These are phyloP conservation scores for Paraphoma chrysanthemicola DNA, from an alignment of 2,329 filamentous ascomycete genomes.

Conservation along the genomic window DNA sequence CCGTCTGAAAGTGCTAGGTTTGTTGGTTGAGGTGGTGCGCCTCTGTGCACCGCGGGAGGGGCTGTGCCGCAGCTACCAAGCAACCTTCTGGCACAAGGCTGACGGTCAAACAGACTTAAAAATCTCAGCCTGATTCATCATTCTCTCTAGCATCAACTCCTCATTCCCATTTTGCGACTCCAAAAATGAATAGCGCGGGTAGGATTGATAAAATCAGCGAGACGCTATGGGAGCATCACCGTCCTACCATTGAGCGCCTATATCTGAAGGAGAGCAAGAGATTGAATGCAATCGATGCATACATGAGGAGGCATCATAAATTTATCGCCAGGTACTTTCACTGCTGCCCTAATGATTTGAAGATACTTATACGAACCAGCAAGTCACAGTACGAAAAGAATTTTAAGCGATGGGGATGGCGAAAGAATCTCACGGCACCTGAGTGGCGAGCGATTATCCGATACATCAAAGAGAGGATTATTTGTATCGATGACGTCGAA, in stretches of 20 bases:
- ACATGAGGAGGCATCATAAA: neutral
- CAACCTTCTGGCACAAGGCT: neutral
- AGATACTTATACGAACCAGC: neutral
- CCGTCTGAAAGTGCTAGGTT: neutral
- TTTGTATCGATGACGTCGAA: neutral
- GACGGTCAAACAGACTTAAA: neutral
- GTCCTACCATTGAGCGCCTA: neutral
- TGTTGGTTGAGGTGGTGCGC: too few species aligned
- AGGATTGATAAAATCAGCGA: neutral
- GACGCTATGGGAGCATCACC: neutral
- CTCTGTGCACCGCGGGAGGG: too few species aligned
- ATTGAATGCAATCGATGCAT: neutral
- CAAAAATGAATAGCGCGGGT: neutral
- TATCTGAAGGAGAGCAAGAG: neutral
- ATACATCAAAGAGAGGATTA: neutral
- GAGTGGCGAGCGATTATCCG: constrained; percentile 9
- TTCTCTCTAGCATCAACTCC: neutral
- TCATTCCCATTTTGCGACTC: neutral
- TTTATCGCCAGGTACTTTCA: neutral
- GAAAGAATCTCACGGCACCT: constrained; percentile 6
- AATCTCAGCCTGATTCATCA: neutral
- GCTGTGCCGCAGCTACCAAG: too few species aligned
- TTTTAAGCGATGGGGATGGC: constrained; percentile 3
- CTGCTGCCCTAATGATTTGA: neutral
- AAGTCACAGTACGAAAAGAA: constrained; percentile 6